phyloP scores from a whole-genome alignment of 1,284 basidiomycete genomes.

The Moesziomyces globuligerus region DNA sequence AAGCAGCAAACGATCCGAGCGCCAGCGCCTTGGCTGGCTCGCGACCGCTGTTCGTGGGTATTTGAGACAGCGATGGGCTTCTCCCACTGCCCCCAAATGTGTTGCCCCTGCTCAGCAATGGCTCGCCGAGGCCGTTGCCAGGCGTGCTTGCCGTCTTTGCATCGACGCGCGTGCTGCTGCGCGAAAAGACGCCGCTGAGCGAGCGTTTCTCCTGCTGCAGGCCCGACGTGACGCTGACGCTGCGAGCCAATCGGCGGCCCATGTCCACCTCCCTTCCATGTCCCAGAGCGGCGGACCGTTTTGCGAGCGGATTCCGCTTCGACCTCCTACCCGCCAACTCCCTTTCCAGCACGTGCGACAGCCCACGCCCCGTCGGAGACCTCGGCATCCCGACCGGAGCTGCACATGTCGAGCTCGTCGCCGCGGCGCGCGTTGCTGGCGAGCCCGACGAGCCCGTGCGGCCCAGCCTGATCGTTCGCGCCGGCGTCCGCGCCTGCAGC shows the following conservation, averaged over 20 bases:
- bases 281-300: constrained; percentile 25
- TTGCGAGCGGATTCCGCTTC: constrained; percentile 21
- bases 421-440: constrained; percentile 14
- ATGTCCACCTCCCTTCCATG: constrained; percentile 45
- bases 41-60: too few species aligned
- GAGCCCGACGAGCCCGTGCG: constrained; percentile 15
- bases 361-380: constrained; percentile 1
- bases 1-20: constrained; percentile 16
- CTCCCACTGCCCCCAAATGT: too few species aligned
- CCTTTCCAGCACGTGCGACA: constrained; percentile 39
- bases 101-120: too few species aligned
- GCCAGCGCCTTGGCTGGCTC: background rate
- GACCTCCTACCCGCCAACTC: constrained; percentile 34
- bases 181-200: constrained; percentile 23
- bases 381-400: background rate
- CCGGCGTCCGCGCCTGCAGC: constrained; percentile 36
- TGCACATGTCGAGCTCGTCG: constrained; percentile 10
- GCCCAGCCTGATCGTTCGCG: constrained; percentile 14
- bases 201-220: constrained; percentile 14
- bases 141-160: too few species aligned
- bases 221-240: constrained; percentile 30
- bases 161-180: constrained; percentile 16
- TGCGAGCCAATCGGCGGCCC: constrained; percentile 34
- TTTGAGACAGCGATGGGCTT: too few species aligned
- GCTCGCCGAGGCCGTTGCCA: too few species aligned